A percentile compares a stretch with the other conserved stretches of the same genome.
phyloP scores from a whole-genome alignment of 108 stramenopile genomes.

The Nitzschia sp. region DNA sequence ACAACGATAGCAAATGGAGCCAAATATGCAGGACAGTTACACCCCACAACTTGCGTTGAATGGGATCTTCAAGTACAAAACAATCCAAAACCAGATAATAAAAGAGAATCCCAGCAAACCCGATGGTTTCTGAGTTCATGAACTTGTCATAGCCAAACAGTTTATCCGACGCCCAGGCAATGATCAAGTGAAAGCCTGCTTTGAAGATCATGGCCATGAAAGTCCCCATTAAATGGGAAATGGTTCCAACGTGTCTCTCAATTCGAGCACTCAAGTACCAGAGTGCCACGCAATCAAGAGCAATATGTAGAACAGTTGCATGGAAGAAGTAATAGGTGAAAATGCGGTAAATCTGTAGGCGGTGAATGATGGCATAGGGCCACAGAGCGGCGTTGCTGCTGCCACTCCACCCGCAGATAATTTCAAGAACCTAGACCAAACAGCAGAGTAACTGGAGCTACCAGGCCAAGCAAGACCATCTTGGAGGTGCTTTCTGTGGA shows the following conservation, averaged over 20 bases:
- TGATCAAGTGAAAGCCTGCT: slow-evolving; percentile 47
- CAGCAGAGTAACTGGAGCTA: too few relatives aligned
- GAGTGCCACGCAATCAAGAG: slow-evolving; percentile 86
- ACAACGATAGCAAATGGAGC: slow-evolving; percentile 84
- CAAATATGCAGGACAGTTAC: slow-evolving; percentile 55
- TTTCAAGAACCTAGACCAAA: too few relatives aligned
- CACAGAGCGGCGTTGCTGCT: too few relatives aligned
- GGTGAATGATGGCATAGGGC: too few relatives aligned
- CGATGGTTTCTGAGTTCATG: slow-evolving; percentile 69
- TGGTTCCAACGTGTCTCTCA: slow-evolving; percentile 70
- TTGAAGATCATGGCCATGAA: slow-evolving; percentile 63
- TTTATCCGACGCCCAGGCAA: slow-evolving; percentile 42
- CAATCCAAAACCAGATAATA: slow-evolving; percentile 76
- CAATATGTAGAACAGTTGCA: slow-evolving; percentile 85
- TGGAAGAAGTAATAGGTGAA: slow-evolving; percentile 79
- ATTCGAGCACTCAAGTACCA: slow-evolving; percentile 58
- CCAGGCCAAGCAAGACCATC: too few relatives aligned
- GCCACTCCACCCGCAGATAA: too few relatives aligned
- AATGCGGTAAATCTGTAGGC: slow-evolving; percentile 51
- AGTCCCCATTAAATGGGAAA: slow-evolving; percentile 47
- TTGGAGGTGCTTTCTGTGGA: too few relatives aligned
- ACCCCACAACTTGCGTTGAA: slow-evolving; percentile 66
- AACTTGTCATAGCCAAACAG: slow-evolving; percentile 48
- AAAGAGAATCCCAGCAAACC: slow-evolving; percentile 84
- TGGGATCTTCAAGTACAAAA: slow-evolving; percentile 37